Evolutionary conservation across 2,329 filamentous ascomycete species (phyloP).

Genomic region (Paracorniculantispora psalliotae): DNA sequence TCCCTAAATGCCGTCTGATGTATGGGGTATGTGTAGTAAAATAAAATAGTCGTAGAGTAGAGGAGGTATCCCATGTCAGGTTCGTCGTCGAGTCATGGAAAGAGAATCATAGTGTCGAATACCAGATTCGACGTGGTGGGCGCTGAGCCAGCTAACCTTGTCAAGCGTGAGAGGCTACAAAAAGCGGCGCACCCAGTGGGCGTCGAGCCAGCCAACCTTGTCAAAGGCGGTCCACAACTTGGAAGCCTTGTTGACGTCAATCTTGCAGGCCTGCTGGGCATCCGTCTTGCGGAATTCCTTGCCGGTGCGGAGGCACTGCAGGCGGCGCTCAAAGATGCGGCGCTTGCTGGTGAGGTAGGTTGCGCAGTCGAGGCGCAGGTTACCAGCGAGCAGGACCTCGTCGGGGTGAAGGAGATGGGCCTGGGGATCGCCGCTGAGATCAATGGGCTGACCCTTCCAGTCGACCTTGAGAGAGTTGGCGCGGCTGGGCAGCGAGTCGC

Average conservation of each 20-base stretch:
- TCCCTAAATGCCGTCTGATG: constrained; percentile 29
- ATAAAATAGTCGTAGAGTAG: constrained; percentile 20
- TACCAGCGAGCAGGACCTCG: constrained; percentile 71
- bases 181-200: constrained; percentile 37
- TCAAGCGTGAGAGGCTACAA: no score
- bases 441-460: constrained; percentile 77
- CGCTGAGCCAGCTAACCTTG: no score
- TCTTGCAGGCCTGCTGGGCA: constrained; percentile 94
- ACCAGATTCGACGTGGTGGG: not conserved
- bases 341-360: constrained; percentile 92
- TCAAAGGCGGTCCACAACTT: constrained; percentile 89
- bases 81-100: not conserved
- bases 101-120: constrained; percentile 8
- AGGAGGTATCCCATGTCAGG: not conserved
- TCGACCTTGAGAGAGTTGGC: constrained; percentile 74
- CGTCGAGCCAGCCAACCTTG: constrained; percentile 75
- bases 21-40: constrained; percentile 27
- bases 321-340: constrained; percentile 75
- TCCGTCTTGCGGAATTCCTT: constrained; percentile 95
- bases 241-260: constrained; percentile 95
- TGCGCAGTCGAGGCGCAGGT: constrained; percentile 75
- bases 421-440: constrained; percentile 69
- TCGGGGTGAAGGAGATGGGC: constrained; percentile 68
- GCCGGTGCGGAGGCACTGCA: constrained; percentile 59
- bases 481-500: constrained; percentile 59